Evolutionary conservation across 2,329 filamentous ascomycete species (phyloP), one percentile per base, ranked within the genome.

Genomic region (Colletotrichum eleusines): DNA sequence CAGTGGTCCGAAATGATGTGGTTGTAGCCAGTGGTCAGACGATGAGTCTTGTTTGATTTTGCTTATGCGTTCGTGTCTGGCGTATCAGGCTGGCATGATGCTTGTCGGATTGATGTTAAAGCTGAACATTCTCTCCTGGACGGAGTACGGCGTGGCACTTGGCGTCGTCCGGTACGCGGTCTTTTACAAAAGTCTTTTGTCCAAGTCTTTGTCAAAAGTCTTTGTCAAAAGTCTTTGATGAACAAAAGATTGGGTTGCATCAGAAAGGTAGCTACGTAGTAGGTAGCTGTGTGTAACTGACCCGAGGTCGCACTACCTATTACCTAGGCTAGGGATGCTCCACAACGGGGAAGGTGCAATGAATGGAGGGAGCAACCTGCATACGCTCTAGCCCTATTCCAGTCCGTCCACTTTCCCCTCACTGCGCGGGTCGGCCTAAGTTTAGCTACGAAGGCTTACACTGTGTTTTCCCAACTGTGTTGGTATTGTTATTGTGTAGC

Each of bases 361-460:
- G 38, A 40, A 40, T 16, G 38, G 38, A 40, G 50, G 35, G 26
- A 35, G 55, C 35, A 9, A 42, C 42, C 53, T 58, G 63, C 60
- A 64, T 23, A 26, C 20, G 51, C 51, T 44, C 18, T 35, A 44
- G 50, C 42, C 66, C 55, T 35, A 26, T 9, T 59, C 31, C 58
- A 48, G 64, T 55, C 65, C 40, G 58, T 67, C 46, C 50, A 50
- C 18, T 2, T 23, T 46, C 57, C 48, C 46, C 16, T 60, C 35
- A 55, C 12, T 38, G 31, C 20, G 6, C 16, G 12, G 31, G 12
- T 55, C 31, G n/a, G 53, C 42, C 59, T 48, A n/a, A 33, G 28
- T 53, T 33, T 53, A 53, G 53, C 61, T 46, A 44, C 50, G 48
- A n/a, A 44, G 58, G 35, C 35, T 38, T 5, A 14, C 14, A 38